Evolutionary conservation across 179 eudicot genomes (phyloP).

Genomic region (Spergularia azorica): DNA sequence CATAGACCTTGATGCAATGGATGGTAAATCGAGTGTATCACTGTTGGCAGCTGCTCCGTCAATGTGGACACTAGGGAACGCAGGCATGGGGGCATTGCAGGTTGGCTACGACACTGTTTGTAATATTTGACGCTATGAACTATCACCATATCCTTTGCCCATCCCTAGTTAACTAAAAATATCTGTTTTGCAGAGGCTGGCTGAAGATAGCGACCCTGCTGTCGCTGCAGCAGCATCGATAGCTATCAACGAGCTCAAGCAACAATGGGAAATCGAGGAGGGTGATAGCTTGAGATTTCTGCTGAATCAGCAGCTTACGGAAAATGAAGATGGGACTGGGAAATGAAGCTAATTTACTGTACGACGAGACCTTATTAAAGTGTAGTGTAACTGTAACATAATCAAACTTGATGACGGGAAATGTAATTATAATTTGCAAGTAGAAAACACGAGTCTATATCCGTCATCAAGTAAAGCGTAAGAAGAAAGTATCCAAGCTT

Average conservation of each 20-base stretch:
- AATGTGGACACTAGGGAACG: conserved; percentile 99
- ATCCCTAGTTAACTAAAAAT: background rate
- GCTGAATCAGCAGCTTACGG: conserved; percentile 43
- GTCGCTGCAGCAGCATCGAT: conserved; percentile 88
- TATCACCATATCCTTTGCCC: too few species aligned
- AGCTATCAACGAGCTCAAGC: conserved; percentile 78
- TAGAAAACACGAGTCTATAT: background rate
- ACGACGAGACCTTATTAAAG: conserved; percentile 16
- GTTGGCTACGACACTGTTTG: conserved; percentile 30
- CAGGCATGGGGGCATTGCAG: conserved; percentile 99
- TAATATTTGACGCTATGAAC: too few species aligned
- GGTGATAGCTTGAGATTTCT: conserved; percentile 92
- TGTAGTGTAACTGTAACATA: conserved; percentile 17
- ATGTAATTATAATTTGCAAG: conserved; percentile 11
- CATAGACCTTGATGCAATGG: conserved; percentile 98
- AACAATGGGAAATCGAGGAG: conserved; percentile 93
- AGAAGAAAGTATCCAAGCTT: too few species aligned
- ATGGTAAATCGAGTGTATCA: conserved; percentile 90
- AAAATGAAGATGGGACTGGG: conserved; percentile 25
- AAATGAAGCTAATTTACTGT: conserved; percentile 16
- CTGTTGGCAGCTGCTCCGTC: conserved; percentile 93
- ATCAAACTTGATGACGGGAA: conserved; percentile 11
- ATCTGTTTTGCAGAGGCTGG: conserved; percentile 61
- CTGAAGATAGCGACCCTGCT: conserved; percentile 88
- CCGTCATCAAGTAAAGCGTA: too few species aligned